Base-by-base conservation (phyloP, 2,329 filamentous ascomycete genomes). In the Hypoxylon sp. region DNA sequence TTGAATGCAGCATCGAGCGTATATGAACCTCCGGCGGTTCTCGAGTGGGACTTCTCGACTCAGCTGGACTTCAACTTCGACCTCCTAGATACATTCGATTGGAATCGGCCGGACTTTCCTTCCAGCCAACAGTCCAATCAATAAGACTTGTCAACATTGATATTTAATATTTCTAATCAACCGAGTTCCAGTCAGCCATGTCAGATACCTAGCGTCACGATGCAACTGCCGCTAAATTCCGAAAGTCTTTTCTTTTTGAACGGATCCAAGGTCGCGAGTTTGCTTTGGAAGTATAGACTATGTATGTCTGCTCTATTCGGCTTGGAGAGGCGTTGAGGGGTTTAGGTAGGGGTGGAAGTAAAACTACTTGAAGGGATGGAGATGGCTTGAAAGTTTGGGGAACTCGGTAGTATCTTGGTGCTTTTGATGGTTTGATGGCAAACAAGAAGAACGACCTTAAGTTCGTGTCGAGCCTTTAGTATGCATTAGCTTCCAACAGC, bases 81-180 rank as follows among this genome's bases (percentile, higher is more conserved):
- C 60, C 75, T 85, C 34, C 69, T 85, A 1, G 82, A 85, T 67
- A 85, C 83, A 0, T 85, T 83, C 72, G 82, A 84, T 61, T 85
- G 83, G 83, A 70, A 84, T 17, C 63, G 76, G n/a, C 65, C 75
- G 2, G 75, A 76, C 2, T 67, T 69, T 14, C 56, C 70, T 3
- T 55, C 56, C 9, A 72, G 68, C 23, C 70, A 75, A 21, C 70
- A 75, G 49, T 69, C 71, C 19, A 74, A 67, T 60, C 50, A 65
- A 51, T 63, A 50, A 28, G 32, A 46, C 10, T 11, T 11, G 17
- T 9, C 17, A 9, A 7, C n/a, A 6, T 19, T 9, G 2, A 6
- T 17, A 2, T 17, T 19, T 19, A 10, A n/a, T n/a, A 10, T 19
- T 43, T 10, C n/a, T 9, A 3, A 43, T 9, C 2, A 10, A 43